Evolutionary conservation across 768 basidiomycete species (phyloP), one percentile per base, ranked within the genome.

Genomic region (Suillus discolor): DNA sequence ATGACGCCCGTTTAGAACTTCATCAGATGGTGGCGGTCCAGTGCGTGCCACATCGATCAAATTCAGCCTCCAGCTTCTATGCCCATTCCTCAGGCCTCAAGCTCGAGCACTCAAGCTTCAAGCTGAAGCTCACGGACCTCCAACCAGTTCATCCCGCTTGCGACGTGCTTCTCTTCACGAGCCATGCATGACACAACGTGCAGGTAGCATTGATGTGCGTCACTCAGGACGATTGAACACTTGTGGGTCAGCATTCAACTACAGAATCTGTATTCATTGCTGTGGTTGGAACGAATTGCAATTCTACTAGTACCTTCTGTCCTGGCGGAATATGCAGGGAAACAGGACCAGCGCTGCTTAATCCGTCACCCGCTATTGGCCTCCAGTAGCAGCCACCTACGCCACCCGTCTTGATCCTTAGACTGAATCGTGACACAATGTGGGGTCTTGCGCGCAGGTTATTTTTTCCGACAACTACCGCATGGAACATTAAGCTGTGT

Each of bases 1-100:
- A 83, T 2, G 79, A 75, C 12, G n/a, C 15, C 3, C 3, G 25
- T 28, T 16, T 13, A 51, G 51, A 28, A 28, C 25, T 16, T 51
- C n/a, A n/a, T n/a, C n/a, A n/a, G n/a, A n/a, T n/a, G n/a, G 20
- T 34, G 11, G 53, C 31, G 5, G 31, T 20, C 28, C 45, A 47
- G n/a, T 47, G 45, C 12, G 47, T n/a, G 12, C 47, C 18, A 34
- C 28, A 11, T 54, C 2, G 18, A 28, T 53, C 51, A 18, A 53
- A 28, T 6, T 11, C 25, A 12, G 18, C 54, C 31, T 55, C 31
- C 18, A 5, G 20, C 31, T 55, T 34, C 34, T 20, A 55, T 20
- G 0, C 20, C 20, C 31, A 20, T 15, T 34, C 54, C 53, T 54
- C 53, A 31, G 13, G 23, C 49, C 28, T 18, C 28, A 31, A 5